Conservation (phyloP, 2,329 filamentous ascomycete species). For the Bipolaris zeicola region DNA sequence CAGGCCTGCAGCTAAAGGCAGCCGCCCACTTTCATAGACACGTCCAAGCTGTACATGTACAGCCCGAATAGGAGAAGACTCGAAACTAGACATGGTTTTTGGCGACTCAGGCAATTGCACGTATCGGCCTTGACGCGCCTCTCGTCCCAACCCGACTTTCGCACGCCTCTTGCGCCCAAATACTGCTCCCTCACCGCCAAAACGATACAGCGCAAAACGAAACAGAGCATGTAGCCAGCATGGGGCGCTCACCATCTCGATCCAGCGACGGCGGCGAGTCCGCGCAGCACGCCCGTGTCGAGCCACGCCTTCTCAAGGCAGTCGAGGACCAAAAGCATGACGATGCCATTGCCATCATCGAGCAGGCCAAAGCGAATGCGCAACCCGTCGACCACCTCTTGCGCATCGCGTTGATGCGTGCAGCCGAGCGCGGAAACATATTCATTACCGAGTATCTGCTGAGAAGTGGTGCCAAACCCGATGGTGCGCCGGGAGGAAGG, state of each 20-base stretch:
- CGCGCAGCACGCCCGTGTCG: conserved; percentile 34
- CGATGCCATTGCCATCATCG: conserved; percentile 45
- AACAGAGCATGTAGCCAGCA: conserved; percentile 25
- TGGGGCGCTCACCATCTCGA: conserved; percentile 45
- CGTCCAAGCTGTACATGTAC: not conserved
- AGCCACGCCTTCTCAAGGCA: conserved; percentile 45
- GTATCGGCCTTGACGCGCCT: conserved; percentile 10
- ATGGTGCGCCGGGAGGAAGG: conserved; percentile 39
- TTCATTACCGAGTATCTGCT: conserved; percentile 41
- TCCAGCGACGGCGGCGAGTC: conserved; percentile 45
- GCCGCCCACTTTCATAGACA: conserved; percentile 17
- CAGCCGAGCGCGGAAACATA: conserved; percentile 40
- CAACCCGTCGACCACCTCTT: conserved; percentile 44
- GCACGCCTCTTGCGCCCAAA: conserved; percentile 2
- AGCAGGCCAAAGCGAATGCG: conserved; percentile 38
- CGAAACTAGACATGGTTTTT: conserved; percentile 7
- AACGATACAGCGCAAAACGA: conserved; percentile 6
- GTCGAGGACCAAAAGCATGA: conserved; percentile 40
- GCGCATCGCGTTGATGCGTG: conserved; percentile 45
- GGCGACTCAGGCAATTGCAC: conserved; percentile 16
- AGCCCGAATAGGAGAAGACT: conserved; percentile 3
- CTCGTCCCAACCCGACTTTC: conserved; percentile 13
- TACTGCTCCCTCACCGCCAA: not conserved
- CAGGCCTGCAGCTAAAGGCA: conserved; percentile 22
- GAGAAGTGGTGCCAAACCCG: conserved; percentile 41